Conservation (phyloP, 768 basidiomycete species). For the Tylopilus plumbeoviolaceoides region DNA sequence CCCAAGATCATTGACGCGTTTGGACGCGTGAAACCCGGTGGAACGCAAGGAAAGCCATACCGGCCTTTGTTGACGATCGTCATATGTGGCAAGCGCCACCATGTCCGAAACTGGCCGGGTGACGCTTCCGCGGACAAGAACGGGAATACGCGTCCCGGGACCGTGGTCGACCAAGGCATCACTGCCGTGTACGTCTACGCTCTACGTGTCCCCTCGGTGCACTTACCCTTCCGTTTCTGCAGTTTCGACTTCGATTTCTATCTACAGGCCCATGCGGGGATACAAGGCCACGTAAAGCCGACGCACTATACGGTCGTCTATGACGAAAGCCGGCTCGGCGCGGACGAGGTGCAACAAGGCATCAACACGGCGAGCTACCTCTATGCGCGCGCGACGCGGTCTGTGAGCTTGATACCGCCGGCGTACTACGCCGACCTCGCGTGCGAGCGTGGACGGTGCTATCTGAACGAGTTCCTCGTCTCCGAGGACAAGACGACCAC, state of each 20-base stretch:
- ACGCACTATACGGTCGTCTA: conserved; percentile 81
- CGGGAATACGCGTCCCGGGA: conserved; percentile 77
- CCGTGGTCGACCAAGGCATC: conserved; percentile 75
- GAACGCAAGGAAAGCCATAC: conserved; percentile 43
- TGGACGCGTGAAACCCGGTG: conserved; percentile 39
- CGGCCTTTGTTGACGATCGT: conserved; percentile 64
- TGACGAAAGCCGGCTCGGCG: conserved; percentile 66
- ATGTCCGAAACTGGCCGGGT: conserved; percentile 56
- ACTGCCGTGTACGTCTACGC: conserved; percentile 52
- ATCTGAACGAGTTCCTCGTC: conserved; percentile 67
- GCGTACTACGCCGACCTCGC: conserved; percentile 83
- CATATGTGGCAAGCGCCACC: conserved; percentile 75
- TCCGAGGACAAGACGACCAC: conserved; percentile 47
- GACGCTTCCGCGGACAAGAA: conserved; percentile 51
- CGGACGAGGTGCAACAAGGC: conserved; percentile 72
- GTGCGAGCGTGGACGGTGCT: conserved; percentile 75
- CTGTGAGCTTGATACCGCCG: conserved; percentile 75
- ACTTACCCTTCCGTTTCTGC: background rate
- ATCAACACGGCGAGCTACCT: conserved; percentile 67
- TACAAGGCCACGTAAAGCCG: conserved; percentile 66
- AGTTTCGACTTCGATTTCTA: conserved; percentile 67
- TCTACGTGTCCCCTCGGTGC: background rate
- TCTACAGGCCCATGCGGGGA: conserved; percentile 69
- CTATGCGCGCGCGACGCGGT: conserved; percentile 80
- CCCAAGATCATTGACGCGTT: conserved; percentile 61